A percentile compares a stretch with the other conserved stretches of the same genome.
phyloP scores from a whole-genome alignment of 768 basidiomycete species.

The Porpolomopsis calyptriformis region DNA sequence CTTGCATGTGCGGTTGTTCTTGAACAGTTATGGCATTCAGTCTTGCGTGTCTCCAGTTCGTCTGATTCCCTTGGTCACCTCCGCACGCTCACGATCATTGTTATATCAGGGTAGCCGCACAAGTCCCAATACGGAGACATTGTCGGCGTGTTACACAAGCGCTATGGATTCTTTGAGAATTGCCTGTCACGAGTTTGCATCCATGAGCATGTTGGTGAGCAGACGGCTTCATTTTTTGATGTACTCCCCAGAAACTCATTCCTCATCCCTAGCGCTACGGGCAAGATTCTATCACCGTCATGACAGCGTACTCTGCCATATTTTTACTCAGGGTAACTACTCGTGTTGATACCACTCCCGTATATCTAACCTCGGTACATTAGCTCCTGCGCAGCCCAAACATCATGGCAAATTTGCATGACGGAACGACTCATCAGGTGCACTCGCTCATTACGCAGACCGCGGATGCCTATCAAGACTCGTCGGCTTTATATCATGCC shows the following conservation, averaged over 20 bases:
- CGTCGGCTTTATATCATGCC: constrained; percentile 66
- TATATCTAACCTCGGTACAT: constrained; percentile 5
- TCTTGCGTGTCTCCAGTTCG: constrained; percentile 47
- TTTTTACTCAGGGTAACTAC: constrained; percentile 60
- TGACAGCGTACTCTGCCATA: constrained; percentile 81
- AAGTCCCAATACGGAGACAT: constrained; percentile 54
- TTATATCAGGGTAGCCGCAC: constrained; percentile 41
- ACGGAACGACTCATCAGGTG: constrained; percentile 54
- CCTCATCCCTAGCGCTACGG: constrained; percentile 52
- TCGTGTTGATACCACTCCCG: background rate
- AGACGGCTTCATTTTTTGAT: no score
- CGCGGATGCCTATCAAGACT: constrained; percentile 70
- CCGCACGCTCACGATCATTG: constrained; percentile 6
- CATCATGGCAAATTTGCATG: constrained; percentile 45
- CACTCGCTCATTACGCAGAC: constrained; percentile 55
- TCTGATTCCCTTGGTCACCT: constrained; percentile 10
- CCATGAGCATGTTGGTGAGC: constrained; percentile 65
- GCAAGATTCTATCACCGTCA: constrained; percentile 75
- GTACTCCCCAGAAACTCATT: no score
- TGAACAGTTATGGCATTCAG: constrained; percentile 78
- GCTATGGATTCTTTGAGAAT: constrained; percentile 63
- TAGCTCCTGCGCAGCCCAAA: constrained; percentile 58
- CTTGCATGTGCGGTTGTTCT: constrained; percentile 66
- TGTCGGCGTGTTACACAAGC: constrained; percentile 64
- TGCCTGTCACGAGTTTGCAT: constrained; percentile 62